Conservation (phyloP, 169 alveolate genomes). For the Besnoitia besnoiti region DNA sequence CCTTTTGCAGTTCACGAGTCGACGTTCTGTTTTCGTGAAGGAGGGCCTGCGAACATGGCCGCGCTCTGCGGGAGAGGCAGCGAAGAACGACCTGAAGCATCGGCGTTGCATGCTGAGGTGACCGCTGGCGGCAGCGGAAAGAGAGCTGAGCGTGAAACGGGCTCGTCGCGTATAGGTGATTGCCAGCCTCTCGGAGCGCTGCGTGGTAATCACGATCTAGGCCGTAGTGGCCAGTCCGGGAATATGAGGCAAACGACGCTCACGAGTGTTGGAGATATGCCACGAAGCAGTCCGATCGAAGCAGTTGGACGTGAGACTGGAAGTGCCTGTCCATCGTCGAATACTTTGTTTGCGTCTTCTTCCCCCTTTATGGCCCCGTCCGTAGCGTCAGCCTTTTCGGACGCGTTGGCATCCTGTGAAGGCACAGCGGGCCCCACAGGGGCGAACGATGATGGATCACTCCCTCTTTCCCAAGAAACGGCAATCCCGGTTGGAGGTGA, state of each 20-base stretch:
- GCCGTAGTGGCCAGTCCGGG: neutral
- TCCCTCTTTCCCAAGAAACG: neutral
- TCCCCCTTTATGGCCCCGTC: neutral
- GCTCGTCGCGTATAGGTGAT: no score
- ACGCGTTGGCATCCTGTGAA: neutral
- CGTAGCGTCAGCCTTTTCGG: neutral
- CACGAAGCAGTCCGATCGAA: neutral
- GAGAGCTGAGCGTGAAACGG: no score
- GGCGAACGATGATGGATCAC: neutral
- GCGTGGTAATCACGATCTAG: neutral
- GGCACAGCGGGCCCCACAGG: neutral
- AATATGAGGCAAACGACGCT: neutral
- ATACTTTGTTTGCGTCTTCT: neutral
- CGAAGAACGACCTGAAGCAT: no score
- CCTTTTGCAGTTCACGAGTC: neutral
- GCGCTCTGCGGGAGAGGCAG: no score
- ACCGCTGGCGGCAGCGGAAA: no score
- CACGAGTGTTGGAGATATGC: neutral
- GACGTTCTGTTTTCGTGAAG: no score
- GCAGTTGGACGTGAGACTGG: no score
- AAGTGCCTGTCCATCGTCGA: no score
- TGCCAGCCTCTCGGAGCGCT: no score
- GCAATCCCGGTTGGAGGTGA: neutral
- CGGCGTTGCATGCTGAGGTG: no score
- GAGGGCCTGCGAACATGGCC: no score